Conservation (phyloP, 441 rosid species). For the Corymbia calophylla region DNA sequence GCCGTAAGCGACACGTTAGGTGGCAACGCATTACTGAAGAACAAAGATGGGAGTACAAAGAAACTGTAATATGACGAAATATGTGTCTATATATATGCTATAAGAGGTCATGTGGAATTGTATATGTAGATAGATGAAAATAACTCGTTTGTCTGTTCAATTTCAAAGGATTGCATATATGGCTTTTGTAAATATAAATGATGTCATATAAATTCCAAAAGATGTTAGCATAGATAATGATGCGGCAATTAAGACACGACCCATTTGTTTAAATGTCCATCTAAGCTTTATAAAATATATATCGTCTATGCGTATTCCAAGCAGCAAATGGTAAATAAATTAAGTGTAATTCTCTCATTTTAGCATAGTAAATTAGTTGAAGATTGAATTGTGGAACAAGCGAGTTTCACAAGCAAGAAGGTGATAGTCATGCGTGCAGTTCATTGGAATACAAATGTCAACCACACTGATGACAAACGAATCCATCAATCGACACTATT, state of each 20-base stretch:
- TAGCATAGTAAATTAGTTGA: neutral
- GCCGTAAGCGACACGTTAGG: conserved; percentile 35
- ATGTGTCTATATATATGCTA: neutral
- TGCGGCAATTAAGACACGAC: neutral
- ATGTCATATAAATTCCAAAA: too few species aligned
- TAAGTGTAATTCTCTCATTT: neutral
- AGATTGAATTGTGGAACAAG: neutral
- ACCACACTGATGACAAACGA: neutral
- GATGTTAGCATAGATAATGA: neutral
- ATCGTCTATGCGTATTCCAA: neutral
- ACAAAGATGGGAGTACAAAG: neutral
- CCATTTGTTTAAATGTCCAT: neutral
- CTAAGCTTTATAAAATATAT: neutral
- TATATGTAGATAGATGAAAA: neutral
- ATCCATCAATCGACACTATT: neutral
- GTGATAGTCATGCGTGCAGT: neutral
- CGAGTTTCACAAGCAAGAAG: neutral
- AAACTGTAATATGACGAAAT: neutral
- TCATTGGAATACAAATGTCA: neutral
- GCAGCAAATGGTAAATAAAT: neutral
- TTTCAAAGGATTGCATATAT: neutral
- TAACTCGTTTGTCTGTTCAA: neutral
- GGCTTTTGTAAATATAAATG: neutral
- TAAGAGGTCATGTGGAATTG: neutral
- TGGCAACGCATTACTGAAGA: neutral